Evolutionary conservation across 2,329 filamentous ascomycete genomes (phyloP).

Genomic region (Tolypocladium tundrense): DNA sequence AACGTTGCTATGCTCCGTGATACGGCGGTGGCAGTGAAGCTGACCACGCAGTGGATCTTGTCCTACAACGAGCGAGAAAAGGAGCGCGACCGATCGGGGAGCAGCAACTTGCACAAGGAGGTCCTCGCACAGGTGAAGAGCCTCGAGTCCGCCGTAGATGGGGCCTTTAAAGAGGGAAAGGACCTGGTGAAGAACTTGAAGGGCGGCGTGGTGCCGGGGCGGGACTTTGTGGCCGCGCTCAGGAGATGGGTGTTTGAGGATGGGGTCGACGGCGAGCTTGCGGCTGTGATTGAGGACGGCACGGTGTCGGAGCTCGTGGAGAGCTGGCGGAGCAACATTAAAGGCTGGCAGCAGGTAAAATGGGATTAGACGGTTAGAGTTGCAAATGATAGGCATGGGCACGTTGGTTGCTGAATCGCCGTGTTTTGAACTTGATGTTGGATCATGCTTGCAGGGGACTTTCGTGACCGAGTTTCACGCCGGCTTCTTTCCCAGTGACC

Average conservation of each 20-base stretch:
- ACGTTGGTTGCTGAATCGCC: no score
- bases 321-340: conserved; percentile 23
- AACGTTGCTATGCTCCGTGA: conserved; percentile 26
- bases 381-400: no score
- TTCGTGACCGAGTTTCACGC: no score
- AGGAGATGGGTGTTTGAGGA: conserved; percentile 19
- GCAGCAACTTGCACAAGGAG: conserved; percentile 27
- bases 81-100: conserved; percentile 27
- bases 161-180: conserved; percentile 22
- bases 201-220: conserved; percentile 13
- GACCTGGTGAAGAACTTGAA: conserved; percentile 17
- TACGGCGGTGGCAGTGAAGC: conserved; percentile 21
- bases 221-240: conserved; percentile 15
- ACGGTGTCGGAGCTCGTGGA: conserved; percentile 16
- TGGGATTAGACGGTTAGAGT: conserved; percentile 14
- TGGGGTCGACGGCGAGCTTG: conserved; percentile 6
- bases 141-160: conserved; percentile 18
- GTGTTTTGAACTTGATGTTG: background rate
- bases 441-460: no score
- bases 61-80: conserved; percentile 27
- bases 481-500: no score
- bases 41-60: conserved; percentile 22
- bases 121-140: conserved; percentile 22
- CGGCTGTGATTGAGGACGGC: conserved; percentile 14
- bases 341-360: conserved; percentile 23